phyloP scores from a whole-genome alignment of 768 basidiomycete genomes.

The Suillus plorans region DNA sequence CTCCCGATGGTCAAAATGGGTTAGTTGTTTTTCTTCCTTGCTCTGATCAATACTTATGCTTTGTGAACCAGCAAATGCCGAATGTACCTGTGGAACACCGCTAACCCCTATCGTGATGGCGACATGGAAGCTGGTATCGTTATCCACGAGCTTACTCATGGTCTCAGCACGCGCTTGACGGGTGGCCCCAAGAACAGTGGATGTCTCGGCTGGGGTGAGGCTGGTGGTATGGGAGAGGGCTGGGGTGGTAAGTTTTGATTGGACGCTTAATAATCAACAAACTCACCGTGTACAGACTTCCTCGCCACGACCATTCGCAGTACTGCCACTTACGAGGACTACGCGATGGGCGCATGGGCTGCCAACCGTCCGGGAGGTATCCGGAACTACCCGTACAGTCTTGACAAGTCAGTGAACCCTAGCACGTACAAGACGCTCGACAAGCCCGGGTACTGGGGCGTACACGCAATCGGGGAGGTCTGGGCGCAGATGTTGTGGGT shows the following conservation, averaged over 20 bases:
- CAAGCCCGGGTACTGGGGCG: conserved; percentile 92
- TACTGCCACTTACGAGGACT: conserved; percentile 69
- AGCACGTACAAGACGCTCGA: conserved; percentile 94
- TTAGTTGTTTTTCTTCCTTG: conserved; percentile 13
- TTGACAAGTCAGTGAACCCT: conserved; percentile 75
- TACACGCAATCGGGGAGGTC: conserved; percentile 90
- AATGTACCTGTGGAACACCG: conserved; percentile 97
- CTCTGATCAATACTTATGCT: not conserved
- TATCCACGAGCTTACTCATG: conserved; percentile 87
- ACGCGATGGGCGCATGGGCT: conserved; percentile 95
- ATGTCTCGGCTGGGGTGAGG: conserved; percentile 94
- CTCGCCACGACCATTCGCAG: conserved; percentile 86
- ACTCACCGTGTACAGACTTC: conserved; percentile 49
- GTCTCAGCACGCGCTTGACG: conserved; percentile 90
- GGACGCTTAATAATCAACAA: not conserved
- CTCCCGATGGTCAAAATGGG: conserved; percentile 82
- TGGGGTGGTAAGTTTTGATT: conserved; percentile 66
- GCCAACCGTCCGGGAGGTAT: conserved; percentile 76
- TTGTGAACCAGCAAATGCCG: conserved; percentile 59
- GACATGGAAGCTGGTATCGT: conserved; percentile 97
- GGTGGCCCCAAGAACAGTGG: conserved; percentile 92
- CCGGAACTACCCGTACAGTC: conserved; percentile 87
- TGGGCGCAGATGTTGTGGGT: conserved; percentile 94
- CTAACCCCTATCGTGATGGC: conserved; percentile 88
- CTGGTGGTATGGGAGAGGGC: conserved; percentile 97